Evolutionary conservation across 164 flowering plant genomes (phyloP).

Genomic region (Vitis labrusca): DNA sequence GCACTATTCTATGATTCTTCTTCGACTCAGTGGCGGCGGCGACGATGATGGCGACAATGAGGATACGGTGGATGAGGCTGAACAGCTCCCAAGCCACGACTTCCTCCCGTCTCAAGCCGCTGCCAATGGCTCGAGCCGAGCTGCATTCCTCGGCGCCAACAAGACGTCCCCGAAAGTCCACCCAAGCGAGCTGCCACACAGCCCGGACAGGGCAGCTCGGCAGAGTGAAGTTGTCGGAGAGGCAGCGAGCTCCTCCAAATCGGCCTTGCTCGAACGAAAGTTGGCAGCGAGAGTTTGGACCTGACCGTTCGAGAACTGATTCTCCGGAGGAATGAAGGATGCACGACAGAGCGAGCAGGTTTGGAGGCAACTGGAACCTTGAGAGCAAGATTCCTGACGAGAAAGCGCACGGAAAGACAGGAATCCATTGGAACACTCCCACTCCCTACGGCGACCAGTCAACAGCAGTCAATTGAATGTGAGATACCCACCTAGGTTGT

Average conservation of each 20-base stretch:
- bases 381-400: conserved; percentile 63
- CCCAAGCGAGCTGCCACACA: conserved; percentile 49
- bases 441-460: too few species aligned
- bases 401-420: conserved; percentile 72
- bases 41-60: conserved; percentile 65
- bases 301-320: conserved; percentile 33
- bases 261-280: conserved; percentile 69
- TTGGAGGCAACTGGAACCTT: conserved; percentile 63
- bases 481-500: too few species aligned
- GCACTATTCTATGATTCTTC: conserved; percentile 42
- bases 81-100: conserved; percentile 83
- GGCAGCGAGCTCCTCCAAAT: conserved; percentile 51
- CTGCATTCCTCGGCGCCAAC: conserved; percentile 77
- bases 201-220: conserved; percentile 43
- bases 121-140: conserved; percentile 50
- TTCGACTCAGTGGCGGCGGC: conserved; percentile 55
- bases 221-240: conserved; percentile 48
- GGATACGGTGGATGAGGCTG: conserved; percentile 70
- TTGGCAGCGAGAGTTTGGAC: conserved; percentile 41
- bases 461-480: too few species aligned
- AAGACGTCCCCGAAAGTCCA: conserved; percentile 68
- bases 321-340: conserved; percentile 46
- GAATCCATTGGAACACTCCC: conserved; percentile 54
- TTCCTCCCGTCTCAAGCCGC: conserved; percentile 40
- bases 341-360: conserved; percentile 56